Evolutionary conservation across 352 stramenopile species (phyloP), one percentile per base, ranked within the genome.

Genomic region (Pythium aquatile): DNA sequence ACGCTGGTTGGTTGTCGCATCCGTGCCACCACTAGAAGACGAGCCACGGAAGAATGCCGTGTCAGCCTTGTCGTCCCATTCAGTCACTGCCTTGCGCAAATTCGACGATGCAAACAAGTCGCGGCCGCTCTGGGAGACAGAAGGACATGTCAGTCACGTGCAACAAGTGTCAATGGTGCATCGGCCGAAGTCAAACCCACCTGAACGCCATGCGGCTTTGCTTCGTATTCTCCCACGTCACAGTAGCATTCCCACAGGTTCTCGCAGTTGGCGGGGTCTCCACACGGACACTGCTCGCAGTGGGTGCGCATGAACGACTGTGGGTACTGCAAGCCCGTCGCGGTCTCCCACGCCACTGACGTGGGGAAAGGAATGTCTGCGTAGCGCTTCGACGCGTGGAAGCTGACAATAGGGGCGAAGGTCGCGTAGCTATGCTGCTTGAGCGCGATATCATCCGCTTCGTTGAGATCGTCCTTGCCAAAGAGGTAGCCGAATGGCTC

Each of bases 401-500:
- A 99, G 65, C 88, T 98, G 58, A 99, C 86, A 65, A 99, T 98
- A 9, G 97, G 97, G 8, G 97, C 97, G 70, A 99, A 99, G 32
- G 85, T 94, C 42, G 79, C 58, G 74, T 98, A 99, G 35, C 85
- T 87, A 58, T 96, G 82, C 5, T 87, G 68, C 48, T 83, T 83
- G 42, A 99, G 83, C 42, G 97, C 90, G 10, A 98, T 90, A 76
- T 99, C 94, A 40, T 98, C 83, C 13, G 88, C 72, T 32, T 93
- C 90, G 69, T 98, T 91, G 35, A 94, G 80, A 71, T 99, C 97
- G 70, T 99, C 93, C 69, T 97, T 97, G 70, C 98, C 90, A 72
- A 98, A 99, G 47, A 99, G 92, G 68, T 99, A 99, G 6, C 97
- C 97, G 77, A 99, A 99, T 14, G 97, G 97, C 75, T 99, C 97